Conservation (phyloP, 1,284 basidiomycete species). For the Tylopilus sp. region DNA sequence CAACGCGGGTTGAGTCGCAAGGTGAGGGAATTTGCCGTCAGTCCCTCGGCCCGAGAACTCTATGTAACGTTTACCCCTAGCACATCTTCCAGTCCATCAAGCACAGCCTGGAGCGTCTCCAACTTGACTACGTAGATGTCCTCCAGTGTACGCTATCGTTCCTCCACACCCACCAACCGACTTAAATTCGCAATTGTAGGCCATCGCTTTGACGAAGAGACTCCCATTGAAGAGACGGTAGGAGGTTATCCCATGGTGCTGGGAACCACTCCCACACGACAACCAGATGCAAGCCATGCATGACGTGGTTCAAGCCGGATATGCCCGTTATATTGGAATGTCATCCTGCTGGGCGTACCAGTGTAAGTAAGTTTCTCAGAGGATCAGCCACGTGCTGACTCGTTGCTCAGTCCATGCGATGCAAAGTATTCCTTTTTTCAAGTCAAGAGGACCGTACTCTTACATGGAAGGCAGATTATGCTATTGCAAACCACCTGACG, state of each 20-base stretch:
- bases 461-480: constrained; percentile 24
- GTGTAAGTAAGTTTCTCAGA: constrained; percentile 23
- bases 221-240: constrained; percentile 35
- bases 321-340: constrained; percentile 59
- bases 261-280: neutral
- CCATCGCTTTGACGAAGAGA: constrained; percentile 32
- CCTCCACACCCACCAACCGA: neutral
- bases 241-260: neutral
- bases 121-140: constrained; percentile 69
- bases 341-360: constrained; percentile 41
- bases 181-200: constrained; percentile 11
- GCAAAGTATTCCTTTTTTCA: constrained; percentile 27
- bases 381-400: neutral
- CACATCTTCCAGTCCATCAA: constrained; percentile 76
- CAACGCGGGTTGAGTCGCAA: constrained; percentile 54
- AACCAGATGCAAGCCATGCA: constrained; percentile 53
- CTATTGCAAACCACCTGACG: constrained; percentile 43
- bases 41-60: too few species aligned
- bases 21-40: constrained; percentile 10
- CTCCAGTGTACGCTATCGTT: constrained; percentile 45
- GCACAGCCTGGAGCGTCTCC: constrained; percentile 58
- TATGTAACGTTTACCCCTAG: too few species aligned
- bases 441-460: constrained; percentile 4
- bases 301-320: constrained; percentile 53
- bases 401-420: constrained; percentile 32